Evolutionary conservation across 1,139 yeast species (phyloP), one percentile per base, ranked within the genome.

Genomic region (Maudiozyma humilis): DNA sequence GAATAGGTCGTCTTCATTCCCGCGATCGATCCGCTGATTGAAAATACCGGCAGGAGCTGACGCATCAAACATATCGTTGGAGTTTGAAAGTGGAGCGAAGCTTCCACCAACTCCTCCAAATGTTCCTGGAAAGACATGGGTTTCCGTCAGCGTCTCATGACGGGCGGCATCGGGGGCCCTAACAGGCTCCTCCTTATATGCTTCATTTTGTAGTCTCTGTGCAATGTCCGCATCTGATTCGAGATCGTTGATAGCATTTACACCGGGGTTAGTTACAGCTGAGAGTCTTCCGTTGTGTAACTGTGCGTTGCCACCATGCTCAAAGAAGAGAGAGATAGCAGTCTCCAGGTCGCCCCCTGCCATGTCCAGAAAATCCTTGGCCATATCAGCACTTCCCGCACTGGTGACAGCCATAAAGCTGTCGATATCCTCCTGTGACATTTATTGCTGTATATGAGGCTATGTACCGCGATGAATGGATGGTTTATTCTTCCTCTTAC

Each of bases 391-490:
- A 58, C 85, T 93, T 2, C 78, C 72, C 4, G 77, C 76, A 16
- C 87, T 87, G 0, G 98, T 88, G 45, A 93, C 82, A 31, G 93
- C 91, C 60, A 89, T 71, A 63, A 91, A 91, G 29, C 82, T 78
- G 17, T 83, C 80, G 29, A 85, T 68, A 38, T 72, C 66, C 44
- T 78, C 87, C 46, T 72, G 74, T n/a, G 63, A 54, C 75, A 72
- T 72, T 35, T 18, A 13, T 14, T 16, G 15, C 7, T 30, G 15
- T 6, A 3, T n/a, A n/a, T n/a, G n/a, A n/a, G n/a, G 10, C 6
- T 10, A 23, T 6, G 27, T 6, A 10, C 10, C 10, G 27, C 10
- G 27, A 23, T 23, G 27, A 23, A 23, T 23, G 27, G n/a, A 23
- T 23, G 27, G 27, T 23, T 23, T 6, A 23, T 23, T 6, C 10